Conservation (phyloP, 352 stramenopile species). For the Phytophthora citrophthora region DNA sequence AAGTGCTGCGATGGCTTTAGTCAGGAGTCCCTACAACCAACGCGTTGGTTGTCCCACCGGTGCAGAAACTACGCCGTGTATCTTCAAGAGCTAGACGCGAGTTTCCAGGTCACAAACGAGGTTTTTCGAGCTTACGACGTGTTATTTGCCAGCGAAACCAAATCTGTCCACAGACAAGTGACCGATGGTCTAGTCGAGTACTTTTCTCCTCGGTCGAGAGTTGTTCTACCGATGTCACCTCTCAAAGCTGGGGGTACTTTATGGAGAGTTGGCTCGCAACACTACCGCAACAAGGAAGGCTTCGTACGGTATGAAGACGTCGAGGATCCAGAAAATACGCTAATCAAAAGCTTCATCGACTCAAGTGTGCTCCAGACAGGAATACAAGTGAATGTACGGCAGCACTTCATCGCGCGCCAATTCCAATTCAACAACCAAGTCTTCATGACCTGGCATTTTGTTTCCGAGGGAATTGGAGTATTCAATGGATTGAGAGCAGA, state of each 20-base stretch:
- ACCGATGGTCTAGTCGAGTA: not conserved
- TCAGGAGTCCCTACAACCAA: too few species aligned
- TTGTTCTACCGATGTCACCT: not conserved
- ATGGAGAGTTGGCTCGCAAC: not conserved
- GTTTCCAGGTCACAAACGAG: not conserved
- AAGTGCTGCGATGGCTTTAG: not conserved
- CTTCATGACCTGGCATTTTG: conserved; percentile 21
- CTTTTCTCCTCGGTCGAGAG: not conserved
- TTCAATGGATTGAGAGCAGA: conserved; percentile 13
- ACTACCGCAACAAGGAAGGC: not conserved
- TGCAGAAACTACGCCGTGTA: not conserved
- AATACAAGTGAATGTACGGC: not conserved
- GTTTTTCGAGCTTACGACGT: not conserved
- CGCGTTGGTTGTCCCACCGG: too few species aligned
- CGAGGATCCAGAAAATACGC: not conserved
- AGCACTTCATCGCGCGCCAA: not conserved
- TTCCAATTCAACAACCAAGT: conserved; percentile 25
- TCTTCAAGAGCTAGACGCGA: not conserved
- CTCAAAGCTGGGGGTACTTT: not conserved
- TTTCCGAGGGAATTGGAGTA: not conserved
- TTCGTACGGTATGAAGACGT: not conserved
- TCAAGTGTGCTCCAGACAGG: not conserved
- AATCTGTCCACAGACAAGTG: not conserved
- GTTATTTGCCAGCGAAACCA: not conserved
- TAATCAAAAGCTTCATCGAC: not conserved